Conservation (phyloP, 1,284 basidiomycete species). For the Meira nashicola region DNA sequence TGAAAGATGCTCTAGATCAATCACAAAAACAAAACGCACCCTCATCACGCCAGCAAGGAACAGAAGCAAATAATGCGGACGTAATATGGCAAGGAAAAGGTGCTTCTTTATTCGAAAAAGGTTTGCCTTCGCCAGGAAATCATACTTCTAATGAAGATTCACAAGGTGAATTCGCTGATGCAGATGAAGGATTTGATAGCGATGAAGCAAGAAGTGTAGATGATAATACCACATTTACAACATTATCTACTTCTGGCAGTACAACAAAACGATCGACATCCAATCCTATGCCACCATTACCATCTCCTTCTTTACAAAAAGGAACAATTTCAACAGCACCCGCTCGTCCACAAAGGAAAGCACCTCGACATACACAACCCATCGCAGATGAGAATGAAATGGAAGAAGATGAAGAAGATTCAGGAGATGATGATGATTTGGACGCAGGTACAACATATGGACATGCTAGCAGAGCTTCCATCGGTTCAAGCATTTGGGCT, state of each 20-base stretch:
- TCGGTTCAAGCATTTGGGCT: slow-evolving; percentile 40
- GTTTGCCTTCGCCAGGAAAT: slow-evolving; percentile 4
- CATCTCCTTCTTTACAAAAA: slow-evolving; percentile 22
- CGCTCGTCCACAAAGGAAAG: slow-evolving; percentile 21
- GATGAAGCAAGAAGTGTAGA: slow-evolving; percentile 35
- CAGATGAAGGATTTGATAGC: slow-evolving; percentile 27
- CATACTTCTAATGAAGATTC: slow-evolving; percentile 4
- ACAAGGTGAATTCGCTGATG: not conserved
- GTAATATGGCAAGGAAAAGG: slow-evolving; percentile 33
- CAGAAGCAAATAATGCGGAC: slow-evolving; percentile 19
- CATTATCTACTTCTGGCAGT: slow-evolving; percentile 1
- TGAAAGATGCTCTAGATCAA: slow-evolving; percentile 26
- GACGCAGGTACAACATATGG: slow-evolving; percentile 15
- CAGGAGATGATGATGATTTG: slow-evolving; percentile 17
- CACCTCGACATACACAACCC: not conserved
- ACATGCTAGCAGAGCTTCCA: slow-evolving; percentile 26
- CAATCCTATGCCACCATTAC: slow-evolving; percentile 19
- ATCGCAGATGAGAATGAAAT: slow-evolving; percentile 11
- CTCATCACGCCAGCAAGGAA: not conserved
- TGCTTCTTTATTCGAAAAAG: slow-evolving; percentile 4
- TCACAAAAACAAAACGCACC: slow-evolving; percentile 2
- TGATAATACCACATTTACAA: slow-evolving; percentile 15
- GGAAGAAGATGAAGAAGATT: slow-evolving; percentile 18
- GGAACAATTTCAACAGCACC: slow-evolving; percentile 19
- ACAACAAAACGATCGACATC: not conserved